phyloP scores from a whole-genome alignment of 768 basidiomycete genomes.

The Lentinula aciculospora region DNA sequence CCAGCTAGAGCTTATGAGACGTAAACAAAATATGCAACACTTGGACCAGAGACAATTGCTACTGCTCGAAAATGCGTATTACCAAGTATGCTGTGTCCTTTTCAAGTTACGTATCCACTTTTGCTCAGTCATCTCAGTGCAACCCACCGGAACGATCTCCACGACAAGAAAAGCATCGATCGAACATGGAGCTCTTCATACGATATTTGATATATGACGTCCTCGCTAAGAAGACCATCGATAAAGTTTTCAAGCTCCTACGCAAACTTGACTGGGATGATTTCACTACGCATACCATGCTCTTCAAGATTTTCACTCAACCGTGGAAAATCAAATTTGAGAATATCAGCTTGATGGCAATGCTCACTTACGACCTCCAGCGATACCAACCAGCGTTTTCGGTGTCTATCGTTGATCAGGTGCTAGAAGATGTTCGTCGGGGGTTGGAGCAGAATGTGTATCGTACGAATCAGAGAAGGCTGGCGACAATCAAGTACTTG shows the following conservation, averaged over 20 bases:
- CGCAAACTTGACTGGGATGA: constrained; percentile 98
- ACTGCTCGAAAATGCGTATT: constrained; percentile 95
- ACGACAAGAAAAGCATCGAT: constrained; percentile 77
- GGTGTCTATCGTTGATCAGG: constrained; percentile 86
- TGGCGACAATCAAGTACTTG: constrained; percentile 90
- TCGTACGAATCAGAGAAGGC: constrained; percentile 88
- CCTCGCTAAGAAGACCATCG: constrained; percentile 87
- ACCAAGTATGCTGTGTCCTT: constrained; percentile 55
- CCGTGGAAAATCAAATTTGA: constrained; percentile 96
- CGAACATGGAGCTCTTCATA: constrained; percentile 89
- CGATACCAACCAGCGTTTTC: constrained; percentile 89
- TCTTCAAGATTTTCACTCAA: constrained; percentile 93
- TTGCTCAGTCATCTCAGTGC: constrained; percentile 46
- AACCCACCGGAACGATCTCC: constrained; percentile 95
- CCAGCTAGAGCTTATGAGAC: constrained; percentile 88
- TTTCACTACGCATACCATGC: constrained; percentile 45
- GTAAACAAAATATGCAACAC: constrained; percentile 91
- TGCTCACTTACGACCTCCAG: constrained; percentile 92
- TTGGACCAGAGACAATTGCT: constrained; percentile 88
- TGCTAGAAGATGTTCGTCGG: constrained; percentile 85
- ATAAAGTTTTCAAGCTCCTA: constrained; percentile 90
- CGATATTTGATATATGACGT: constrained; percentile 94
- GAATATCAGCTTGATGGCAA: constrained; percentile 85
- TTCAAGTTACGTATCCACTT: background rate
- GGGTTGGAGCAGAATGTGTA: constrained; percentile 94